Evolutionary conservation across 768 basidiomycete genomes (phyloP).

Genomic region (Austroboletus festivus): DNA sequence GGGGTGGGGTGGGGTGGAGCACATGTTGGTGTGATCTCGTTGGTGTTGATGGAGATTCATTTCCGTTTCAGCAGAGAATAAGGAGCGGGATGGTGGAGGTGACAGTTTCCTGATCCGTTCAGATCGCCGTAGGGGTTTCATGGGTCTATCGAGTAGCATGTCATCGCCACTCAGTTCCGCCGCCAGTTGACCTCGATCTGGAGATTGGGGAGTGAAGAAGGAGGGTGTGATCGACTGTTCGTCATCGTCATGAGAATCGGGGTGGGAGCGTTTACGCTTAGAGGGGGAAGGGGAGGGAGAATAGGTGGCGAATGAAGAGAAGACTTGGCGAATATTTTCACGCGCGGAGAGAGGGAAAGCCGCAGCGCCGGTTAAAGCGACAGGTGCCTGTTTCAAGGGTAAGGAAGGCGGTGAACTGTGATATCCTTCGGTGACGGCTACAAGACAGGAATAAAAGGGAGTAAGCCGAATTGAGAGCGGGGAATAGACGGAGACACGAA

Average conservation of each 20-base stretch:
- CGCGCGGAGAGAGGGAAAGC: constrained; percentile 53
- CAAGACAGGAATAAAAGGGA: constrained; percentile 22
- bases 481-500: constrained; percentile 14
- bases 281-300: constrained; percentile 31
- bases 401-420: constrained; percentile 38
- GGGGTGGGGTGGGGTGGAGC: constrained; percentile 15
- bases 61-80: constrained; percentile 30
- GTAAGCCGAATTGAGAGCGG: constrained; percentile 28
- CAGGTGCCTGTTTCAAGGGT: constrained; percentile 29
- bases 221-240: constrained; percentile 15
- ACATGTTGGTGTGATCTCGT: constrained; percentile 18
- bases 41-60: constrained; percentile 30
- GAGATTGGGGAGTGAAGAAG: constrained; percentile 20
- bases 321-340: constrained; percentile 52
- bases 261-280: constrained; percentile 34
- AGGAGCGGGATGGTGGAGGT: constrained; percentile 21
- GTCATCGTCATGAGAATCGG: constrained; percentile 21
- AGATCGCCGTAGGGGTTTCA: constrained; percentile 37
- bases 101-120: constrained; percentile 27
- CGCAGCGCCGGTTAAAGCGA: constrained; percentile 16
- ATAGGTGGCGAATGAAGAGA: constrained; percentile 37
- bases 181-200: constrained; percentile 21
- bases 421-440: constrained; percentile 66
- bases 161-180: constrained; percentile 26
- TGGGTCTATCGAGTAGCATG: constrained; percentile 32